A percentile compares a stretch with the other conserved stretches of the same genome.
These are phyloP conservation scores for Calonectria naviculata DNA, from an alignment of 2,329 filamentous ascomycete genomes.

Conservation along the genomic window DNA sequence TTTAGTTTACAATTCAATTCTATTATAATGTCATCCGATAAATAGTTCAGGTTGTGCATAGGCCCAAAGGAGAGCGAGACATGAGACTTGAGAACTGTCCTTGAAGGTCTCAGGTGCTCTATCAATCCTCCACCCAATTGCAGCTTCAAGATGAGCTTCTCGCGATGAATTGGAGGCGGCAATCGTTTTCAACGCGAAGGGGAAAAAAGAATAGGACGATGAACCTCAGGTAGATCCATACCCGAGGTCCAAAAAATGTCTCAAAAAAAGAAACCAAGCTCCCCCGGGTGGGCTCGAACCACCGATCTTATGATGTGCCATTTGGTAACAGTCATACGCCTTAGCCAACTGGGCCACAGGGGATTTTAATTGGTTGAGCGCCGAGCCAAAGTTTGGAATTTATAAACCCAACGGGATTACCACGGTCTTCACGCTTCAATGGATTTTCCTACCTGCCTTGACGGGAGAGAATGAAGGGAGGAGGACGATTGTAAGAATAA, in stretches of 20 bases:
- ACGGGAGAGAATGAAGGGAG: too few species aligned
- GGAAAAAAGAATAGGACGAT: too few species aligned
- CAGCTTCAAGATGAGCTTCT: too few species aligned
- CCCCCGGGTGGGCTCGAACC: conserved; percentile 19
- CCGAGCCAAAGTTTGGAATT: background rate
- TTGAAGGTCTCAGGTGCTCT: background rate
- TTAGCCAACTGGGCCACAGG: conserved; percentile 64
- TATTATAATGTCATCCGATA: background rate
- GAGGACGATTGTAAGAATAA: too few species aligned
- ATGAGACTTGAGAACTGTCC: background rate
- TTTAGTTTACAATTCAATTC: background rate
- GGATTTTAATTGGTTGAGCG: conserved; percentile 17
- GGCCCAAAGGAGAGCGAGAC: too few species aligned
- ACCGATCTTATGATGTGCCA: conserved; percentile 15
- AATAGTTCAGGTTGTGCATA: background rate
- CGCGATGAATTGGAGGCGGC: too few species aligned
- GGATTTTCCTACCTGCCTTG: too few species aligned
- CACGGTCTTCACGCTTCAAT: too few species aligned
- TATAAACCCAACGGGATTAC: background rate
- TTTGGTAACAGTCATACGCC: conserved; percentile 67
- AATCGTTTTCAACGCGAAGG: background rate
- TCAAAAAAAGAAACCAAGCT: background rate
- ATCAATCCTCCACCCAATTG: too few species aligned
- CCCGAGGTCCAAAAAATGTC: background rate
- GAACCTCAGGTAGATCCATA: too few species aligned